Evolutionary conservation across 768 basidiomycete genomes (phyloP).

Genomic region (Heimioporus sp.): DNA sequence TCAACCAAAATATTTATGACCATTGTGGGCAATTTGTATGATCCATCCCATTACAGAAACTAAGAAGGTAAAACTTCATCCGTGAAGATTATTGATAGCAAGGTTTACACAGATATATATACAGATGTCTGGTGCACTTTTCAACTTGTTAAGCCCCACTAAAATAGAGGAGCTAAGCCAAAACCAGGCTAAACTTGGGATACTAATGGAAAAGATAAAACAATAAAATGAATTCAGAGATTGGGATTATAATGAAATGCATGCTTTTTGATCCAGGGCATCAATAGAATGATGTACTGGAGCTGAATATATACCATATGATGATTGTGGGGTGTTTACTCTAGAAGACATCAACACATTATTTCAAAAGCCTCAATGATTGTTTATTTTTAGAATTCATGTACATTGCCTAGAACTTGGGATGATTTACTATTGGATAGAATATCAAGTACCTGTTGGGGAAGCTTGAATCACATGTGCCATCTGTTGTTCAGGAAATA

Average conservation of each 20-base stretch:
- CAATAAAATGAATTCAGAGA: not conserved
- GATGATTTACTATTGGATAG: not conserved
- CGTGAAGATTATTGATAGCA: not conserved
- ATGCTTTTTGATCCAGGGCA: not conserved
- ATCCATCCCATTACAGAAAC: not conserved
- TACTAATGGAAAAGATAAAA: not conserved
- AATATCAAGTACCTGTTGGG: not conserved
- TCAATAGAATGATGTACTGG: not conserved
- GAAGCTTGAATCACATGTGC: not conserved
- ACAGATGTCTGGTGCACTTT: not conserved
- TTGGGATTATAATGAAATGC: not conserved
- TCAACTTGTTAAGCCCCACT: not conserved
- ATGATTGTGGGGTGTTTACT: fast-evolving
- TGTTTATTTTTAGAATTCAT: not conserved
- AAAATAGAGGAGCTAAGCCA: not conserved
- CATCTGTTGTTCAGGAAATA: not conserved
- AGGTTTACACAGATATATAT: no score
- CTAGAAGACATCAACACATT: not conserved
- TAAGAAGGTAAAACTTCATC: not conserved
- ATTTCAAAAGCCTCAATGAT: not conserved
- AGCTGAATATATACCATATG: slow-evolving; percentile 2
- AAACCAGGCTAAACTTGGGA: slow-evolving; percentile 8
- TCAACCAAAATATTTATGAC: not conserved
- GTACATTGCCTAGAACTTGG: no score
- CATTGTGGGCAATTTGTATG: not conserved